These are phyloP conservation scores for Oehlia diaphana DNA, from an alignment of 192 early-diverging fungal genomes.

Conservation along the genomic window DNA sequence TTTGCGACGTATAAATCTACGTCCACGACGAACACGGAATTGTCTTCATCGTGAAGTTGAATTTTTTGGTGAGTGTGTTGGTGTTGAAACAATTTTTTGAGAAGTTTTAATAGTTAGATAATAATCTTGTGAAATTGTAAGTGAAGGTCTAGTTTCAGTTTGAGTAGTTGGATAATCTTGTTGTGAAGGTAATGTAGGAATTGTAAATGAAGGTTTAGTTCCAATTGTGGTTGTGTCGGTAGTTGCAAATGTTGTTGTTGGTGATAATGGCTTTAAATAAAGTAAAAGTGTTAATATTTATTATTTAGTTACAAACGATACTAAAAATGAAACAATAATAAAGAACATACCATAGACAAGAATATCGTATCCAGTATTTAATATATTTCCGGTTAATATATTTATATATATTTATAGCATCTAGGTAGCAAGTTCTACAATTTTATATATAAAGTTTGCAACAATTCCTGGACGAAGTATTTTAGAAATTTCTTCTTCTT, in stretches of 20 bases:
- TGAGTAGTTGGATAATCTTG: too few species aligned
- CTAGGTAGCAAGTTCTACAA: constrained; percentile 24
- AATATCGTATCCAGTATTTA: constrained; percentile 10
- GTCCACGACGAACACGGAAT: constrained; percentile 16
- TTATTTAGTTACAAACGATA: too few species aligned
- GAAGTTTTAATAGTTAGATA: neutral
- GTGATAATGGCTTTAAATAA: too few species aligned
- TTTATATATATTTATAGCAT: too few species aligned
- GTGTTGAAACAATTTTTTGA: neutral
- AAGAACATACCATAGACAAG: constrained; percentile 23
- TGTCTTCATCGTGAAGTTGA: neutral
- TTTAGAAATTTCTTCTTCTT: neutral
- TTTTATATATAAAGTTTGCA: constrained; percentile 20
- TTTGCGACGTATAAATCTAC: constrained; percentile 7
- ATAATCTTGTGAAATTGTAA: neutral
- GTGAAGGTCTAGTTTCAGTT: neutral
- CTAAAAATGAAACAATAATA: too few species aligned
- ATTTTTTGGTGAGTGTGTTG: too few species aligned
- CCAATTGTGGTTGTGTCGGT: too few species aligned
- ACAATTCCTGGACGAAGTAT: neutral
- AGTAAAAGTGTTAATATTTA: too few species aligned
- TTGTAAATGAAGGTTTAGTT: too few species aligned
- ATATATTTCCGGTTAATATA: constrained; percentile 4
- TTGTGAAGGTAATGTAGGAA: too few species aligned
- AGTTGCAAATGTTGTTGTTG: too few species aligned